Conservation (phyloP, 371 early-diverging fungal species). For the Rhizomucor pusillus region DNA sequence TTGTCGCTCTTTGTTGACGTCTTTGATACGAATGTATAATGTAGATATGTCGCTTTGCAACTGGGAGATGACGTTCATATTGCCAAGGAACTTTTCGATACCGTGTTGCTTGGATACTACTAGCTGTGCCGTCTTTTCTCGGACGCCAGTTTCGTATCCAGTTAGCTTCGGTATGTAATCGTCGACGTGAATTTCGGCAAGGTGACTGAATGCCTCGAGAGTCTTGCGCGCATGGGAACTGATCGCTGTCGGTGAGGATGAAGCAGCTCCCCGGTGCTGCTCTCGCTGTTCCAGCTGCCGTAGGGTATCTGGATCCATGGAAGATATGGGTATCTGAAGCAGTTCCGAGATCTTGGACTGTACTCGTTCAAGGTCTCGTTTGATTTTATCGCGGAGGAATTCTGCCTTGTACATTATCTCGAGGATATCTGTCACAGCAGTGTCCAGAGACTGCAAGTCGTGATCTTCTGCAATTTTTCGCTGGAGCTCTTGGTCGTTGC, state of each 20-base stretch:
- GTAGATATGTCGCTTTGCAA: slow-evolving; percentile 52
- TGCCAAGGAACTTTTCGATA: slow-evolving; percentile 32
- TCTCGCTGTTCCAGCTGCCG: background rate
- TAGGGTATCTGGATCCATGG: slow-evolving; percentile 7
- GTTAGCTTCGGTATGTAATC: slow-evolving; percentile 59
- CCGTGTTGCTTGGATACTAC: slow-evolving; percentile 26
- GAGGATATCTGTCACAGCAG: slow-evolving; percentile 26
- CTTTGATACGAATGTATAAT: slow-evolving; percentile 30
- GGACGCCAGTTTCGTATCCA: slow-evolving; percentile 32
- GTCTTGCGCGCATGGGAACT: slow-evolving; percentile 32
- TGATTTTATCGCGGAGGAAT: slow-evolving; percentile 27
- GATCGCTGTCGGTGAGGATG: background rate
- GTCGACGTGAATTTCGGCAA: slow-evolving; percentile 58
- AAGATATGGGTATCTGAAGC: slow-evolving; percentile 18
- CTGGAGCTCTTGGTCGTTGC: slow-evolving; percentile 22
- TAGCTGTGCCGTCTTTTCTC: slow-evolving; percentile 27
- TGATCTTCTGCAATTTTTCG: slow-evolving; percentile 23
- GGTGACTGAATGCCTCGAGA: slow-evolving; percentile 57
- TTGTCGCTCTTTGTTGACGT: slow-evolving; percentile 18
- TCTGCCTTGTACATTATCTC: slow-evolving; percentile 16
- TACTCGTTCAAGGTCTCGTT: slow-evolving; percentile 32
- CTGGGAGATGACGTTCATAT: slow-evolving; percentile 41
- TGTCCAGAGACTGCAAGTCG: slow-evolving; percentile 30
- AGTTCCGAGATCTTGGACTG: slow-evolving; percentile 30
- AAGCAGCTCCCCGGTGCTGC: background rate